These are phyloP conservation scores for Ogataea saltuana DNA, from an alignment of 805 yeast species.

Conservation along the genomic window DNA sequence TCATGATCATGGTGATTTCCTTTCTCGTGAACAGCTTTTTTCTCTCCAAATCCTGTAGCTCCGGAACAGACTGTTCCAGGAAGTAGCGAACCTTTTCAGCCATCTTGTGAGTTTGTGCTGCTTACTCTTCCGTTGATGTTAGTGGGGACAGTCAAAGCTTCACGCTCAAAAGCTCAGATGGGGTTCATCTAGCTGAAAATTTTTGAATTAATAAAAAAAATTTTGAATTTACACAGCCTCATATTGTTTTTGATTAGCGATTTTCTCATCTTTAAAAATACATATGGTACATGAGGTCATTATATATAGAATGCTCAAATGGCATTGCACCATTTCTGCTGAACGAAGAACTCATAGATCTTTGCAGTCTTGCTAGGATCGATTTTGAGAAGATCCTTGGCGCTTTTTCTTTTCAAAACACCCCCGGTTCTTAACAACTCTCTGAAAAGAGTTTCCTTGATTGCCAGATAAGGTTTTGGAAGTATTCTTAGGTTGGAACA, in stretches of 20 bases:
- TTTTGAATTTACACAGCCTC: too few relatives aligned
- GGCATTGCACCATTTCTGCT: slow-evolving; percentile 78
- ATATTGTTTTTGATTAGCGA: slow-evolving; percentile 6
- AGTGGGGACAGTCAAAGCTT: too few relatives aligned
- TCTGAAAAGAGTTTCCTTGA: slow-evolving; percentile 85
- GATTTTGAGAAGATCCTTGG: slow-evolving; percentile 79
- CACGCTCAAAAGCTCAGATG: too few relatives aligned
- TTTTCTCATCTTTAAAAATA: slow-evolving; percentile 6
- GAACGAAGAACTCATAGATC: slow-evolving; percentile 89
- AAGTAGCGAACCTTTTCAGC: slow-evolving; percentile 50
- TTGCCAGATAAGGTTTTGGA: slow-evolving; percentile 93
- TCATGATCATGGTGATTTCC: slow-evolving; percentile 83
- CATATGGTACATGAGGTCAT: slow-evolving; percentile 10
- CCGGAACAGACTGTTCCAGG: slow-evolving; percentile 78
- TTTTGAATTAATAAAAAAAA: too few relatives aligned
- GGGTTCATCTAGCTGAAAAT: too few relatives aligned
- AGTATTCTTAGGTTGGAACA: slow-evolving; percentile 81
- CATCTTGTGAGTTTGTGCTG: slow-evolving; percentile 25
- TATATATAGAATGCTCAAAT: slow-evolving; percentile 8
- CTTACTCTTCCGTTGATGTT: too few relatives aligned
- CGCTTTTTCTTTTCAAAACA: slow-evolving; percentile 73
- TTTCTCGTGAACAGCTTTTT: slow-evolving; percentile 79
- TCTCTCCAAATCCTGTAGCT: slow-evolving; percentile 80
- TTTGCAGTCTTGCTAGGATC: slow-evolving; percentile 85
- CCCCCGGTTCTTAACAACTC: slow-evolving; percentile 89